A percentile compares a stretch with the other conserved stretches of the same genome.
These are phyloP conservation scores for Paramecium octaurelia DNA, from an alignment of 73 alveolate genomes.

Conservation along the genomic window DNA sequence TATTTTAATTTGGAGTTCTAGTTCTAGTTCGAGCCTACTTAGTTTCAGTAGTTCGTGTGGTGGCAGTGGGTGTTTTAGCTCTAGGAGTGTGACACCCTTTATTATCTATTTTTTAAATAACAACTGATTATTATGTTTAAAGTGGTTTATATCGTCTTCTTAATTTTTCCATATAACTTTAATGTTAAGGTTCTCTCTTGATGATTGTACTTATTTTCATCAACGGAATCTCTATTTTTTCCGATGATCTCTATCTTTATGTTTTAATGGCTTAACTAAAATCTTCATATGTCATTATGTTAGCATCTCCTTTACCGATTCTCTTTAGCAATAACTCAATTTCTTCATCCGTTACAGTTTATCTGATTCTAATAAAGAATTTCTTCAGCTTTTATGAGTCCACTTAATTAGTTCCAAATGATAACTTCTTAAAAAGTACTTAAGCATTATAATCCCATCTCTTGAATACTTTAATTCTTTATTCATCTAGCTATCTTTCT, in stretches of 20 bases:
- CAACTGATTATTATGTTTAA: neutral
- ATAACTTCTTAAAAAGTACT: neutral
- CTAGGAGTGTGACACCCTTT: neutral
- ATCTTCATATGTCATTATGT: neutral
- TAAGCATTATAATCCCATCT: conserved; percentile 42
- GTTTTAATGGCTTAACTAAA: neutral
- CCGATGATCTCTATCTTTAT: neutral
- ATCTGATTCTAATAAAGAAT: neutral
- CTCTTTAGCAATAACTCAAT: neutral
- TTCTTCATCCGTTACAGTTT: neutral
- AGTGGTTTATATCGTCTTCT: neutral
- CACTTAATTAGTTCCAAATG: neutral
- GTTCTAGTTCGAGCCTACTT: neutral
- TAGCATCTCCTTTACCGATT: neutral
- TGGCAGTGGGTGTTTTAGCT: neutral
- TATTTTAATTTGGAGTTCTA: conserved; percentile 20
- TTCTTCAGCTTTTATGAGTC: neutral
- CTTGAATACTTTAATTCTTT: neutral
- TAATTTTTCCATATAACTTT: conserved; percentile 16
- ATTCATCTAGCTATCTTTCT: conserved; percentile 29
- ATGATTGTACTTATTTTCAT: neutral
- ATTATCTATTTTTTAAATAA: neutral
- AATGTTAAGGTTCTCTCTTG: neutral
- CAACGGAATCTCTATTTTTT: neutral
- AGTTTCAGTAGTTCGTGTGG: neutral